A percentile compares a stretch with the other conserved stretches of the same genome.
Evolutionary conservation across 1,284 basidiomycete genomes (phyloP).

Genomic region (Entoloma clypeatum): DNA sequence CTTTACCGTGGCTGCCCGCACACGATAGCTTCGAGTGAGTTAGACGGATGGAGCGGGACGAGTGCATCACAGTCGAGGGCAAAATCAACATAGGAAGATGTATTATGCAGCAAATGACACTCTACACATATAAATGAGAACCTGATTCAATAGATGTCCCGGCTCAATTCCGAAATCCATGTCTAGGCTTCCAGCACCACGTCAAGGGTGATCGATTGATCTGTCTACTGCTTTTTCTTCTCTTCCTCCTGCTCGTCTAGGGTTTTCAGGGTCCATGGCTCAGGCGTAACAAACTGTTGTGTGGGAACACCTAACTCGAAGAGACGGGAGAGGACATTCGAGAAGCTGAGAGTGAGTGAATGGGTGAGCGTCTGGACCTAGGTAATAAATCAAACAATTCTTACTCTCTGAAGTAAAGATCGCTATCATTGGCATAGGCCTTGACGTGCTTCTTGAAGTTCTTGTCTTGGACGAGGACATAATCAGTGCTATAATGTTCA

Average conservation of each 20-base stretch:
- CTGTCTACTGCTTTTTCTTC: constrained; percentile 12
- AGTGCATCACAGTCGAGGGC: no score
- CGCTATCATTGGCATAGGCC: constrained; percentile 79
- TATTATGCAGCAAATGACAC: no score
- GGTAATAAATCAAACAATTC: constrained; percentile 26
- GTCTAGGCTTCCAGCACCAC: no score
- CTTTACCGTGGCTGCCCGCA: no score
- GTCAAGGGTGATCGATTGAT: neutral
- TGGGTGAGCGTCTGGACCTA: neutral
- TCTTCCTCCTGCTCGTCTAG: constrained; percentile 52
- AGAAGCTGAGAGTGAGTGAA: constrained; percentile 56
- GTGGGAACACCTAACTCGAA: constrained; percentile 89
- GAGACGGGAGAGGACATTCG: constrained; percentile 68
- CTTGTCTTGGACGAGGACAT: constrained; percentile 82
- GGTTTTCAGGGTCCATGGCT: constrained; percentile 71
- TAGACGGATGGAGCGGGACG: no score
- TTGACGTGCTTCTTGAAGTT: constrained; percentile 83
- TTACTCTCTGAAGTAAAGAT: constrained; percentile 88
- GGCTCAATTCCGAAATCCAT: no score
- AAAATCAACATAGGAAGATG: no score
- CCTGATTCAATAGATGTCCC: no score
- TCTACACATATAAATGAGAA: no score
- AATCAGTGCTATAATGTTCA: constrained; percentile 70
- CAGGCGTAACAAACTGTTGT: constrained; percentile 64
- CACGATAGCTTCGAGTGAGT: no score